Percentiles rank a stretch among this genome's conserved stretches.
Evolutionary conservation across 345 rosid genomes (phyloP).

Genomic region (Populus ilicifolia): DNA sequence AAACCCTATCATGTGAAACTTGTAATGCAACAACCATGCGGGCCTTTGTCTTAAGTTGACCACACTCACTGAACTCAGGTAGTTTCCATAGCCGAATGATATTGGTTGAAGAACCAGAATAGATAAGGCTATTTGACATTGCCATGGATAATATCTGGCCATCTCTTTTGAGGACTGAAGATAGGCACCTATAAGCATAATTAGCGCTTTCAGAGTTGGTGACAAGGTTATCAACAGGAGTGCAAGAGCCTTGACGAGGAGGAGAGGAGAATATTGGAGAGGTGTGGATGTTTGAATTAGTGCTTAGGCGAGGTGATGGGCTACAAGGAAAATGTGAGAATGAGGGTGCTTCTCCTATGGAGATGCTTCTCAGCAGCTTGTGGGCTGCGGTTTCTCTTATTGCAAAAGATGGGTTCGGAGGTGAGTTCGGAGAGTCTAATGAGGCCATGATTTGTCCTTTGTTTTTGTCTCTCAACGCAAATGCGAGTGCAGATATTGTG

Average conservation of each 20-base stretch:
- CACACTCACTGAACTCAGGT: slow-evolving; percentile 48
- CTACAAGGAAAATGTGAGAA: slow-evolving; percentile 26
- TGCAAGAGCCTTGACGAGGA: background rate
- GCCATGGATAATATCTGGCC: slow-evolving; percentile 50
- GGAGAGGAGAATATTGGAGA: slow-evolving; percentile 27
- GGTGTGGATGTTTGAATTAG: slow-evolving; percentile 19
- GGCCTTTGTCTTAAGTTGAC: slow-evolving; percentile 41
- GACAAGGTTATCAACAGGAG: slow-evolving; percentile 3
- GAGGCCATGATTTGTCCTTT: slow-evolving; percentile 25
- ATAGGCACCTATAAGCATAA: slow-evolving; percentile 33
- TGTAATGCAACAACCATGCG: slow-evolving; percentile 34
- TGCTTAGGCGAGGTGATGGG: slow-evolving; percentile 33
- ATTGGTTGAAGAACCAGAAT: slow-evolving; percentile 45
- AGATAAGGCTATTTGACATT: slow-evolving; percentile 28
- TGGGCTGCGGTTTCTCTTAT: slow-evolving; percentile 19
- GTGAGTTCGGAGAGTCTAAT: slow-evolving; percentile 29
- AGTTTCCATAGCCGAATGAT: slow-evolving; percentile 45
- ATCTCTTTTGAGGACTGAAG: slow-evolving; percentile 44
- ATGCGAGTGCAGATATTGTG: too few species aligned
- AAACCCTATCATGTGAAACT: slow-evolving; percentile 38
- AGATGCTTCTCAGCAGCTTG: slow-evolving; percentile 31
- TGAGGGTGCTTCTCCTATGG: slow-evolving; percentile 34
- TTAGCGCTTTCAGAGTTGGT: background rate
- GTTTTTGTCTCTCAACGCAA: background rate
- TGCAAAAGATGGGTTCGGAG: slow-evolving; percentile 44